A percentile compares a stretch with the other conserved stretches of the same genome.
Conservation (phyloP, 2,329 filamentous ascomycete species). For the Phialophora macrospora region DNA sequence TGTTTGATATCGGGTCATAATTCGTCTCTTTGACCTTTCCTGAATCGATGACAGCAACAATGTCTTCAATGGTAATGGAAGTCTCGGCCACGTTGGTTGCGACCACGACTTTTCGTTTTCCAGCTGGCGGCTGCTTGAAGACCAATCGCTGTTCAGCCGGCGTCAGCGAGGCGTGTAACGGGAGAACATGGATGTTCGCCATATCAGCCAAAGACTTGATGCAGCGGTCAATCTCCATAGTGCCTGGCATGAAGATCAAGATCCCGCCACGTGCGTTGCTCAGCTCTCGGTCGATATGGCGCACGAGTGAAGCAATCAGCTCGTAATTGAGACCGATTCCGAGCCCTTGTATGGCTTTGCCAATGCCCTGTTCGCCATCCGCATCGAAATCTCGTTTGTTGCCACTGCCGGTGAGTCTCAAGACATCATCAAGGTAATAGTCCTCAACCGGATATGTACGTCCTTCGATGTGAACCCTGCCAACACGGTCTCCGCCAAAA, state of each 20-base stretch:
- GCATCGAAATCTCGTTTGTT: neutral
- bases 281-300: conserved; percentile 79
- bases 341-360: conserved; percentile 71
- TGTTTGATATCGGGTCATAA: conserved; percentile 88
- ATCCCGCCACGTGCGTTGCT: conserved; percentile 78
- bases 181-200: conserved; percentile 74
- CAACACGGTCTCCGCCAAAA: conserved; percentile 76
- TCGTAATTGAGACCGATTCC: conserved; percentile 91
- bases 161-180: conserved; percentile 88
- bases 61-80: conserved; percentile 97
- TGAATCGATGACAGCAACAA: conserved; percentile 93
- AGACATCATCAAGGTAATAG: conserved; percentile 85
- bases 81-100: conserved; percentile 98
- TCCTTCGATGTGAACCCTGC: conserved; percentile 82
- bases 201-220: conserved; percentile 70
- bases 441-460: conserved; percentile 89
- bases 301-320: conserved; percentile 78
- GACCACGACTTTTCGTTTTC: conserved; percentile 88
- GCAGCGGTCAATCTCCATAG: conserved; percentile 85
- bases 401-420: conserved; percentile 68
- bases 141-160: conserved; percentile 87
- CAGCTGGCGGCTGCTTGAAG: conserved; percentile 74
- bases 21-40: conserved; percentile 96
- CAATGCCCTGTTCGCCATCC: conserved; percentile 55
- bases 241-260: conserved; percentile 92